phyloP scores from a whole-genome alignment of 306 rosid genomes.

The Fragaria nilgerrensis region DNA sequence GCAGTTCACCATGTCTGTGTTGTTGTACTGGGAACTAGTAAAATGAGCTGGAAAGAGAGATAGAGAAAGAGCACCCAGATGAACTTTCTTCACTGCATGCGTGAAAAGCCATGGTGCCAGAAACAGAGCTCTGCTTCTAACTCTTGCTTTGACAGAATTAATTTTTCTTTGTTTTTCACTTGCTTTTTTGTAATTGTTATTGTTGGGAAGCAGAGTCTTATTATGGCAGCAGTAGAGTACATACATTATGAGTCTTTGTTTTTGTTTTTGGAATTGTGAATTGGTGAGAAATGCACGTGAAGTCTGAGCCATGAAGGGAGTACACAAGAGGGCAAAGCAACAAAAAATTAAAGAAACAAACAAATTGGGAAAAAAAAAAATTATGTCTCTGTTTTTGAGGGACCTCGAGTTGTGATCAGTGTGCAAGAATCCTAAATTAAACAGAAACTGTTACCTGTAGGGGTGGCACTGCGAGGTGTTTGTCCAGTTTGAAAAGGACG shows the following conservation, averaged over 20 bases:
- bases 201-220: conserved; percentile 16
- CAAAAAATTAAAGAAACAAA: neutral
- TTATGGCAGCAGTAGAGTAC: conserved; percentile 13
- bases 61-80: neutral
- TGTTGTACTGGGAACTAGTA: conserved; percentile 14
- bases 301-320: conserved; percentile 12
- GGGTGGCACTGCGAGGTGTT: conserved; percentile 11
- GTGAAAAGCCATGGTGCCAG: conserved; percentile 34
- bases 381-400: conserved; percentile 30
- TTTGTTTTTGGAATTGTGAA: conserved; percentile 33
- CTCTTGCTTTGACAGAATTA: conserved; percentile 21
- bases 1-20: conserved; percentile 22
- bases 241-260: conserved; percentile 13
- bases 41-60: conserved; percentile 18
- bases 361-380: neutral
- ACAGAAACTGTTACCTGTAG: conserved; percentile 20
- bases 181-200: conserved; percentile 28
- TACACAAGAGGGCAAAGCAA: conserved; percentile 1
- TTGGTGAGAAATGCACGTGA: conserved; percentile 43
- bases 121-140: conserved; percentile 14
- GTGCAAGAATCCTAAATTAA: conserved; percentile 34
- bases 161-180: conserved; percentile 22
- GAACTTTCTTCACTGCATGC: conserved; percentile 46
- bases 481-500: conserved; percentile 46
- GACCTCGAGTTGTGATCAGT: conserved; percentile 35